phyloP scores from a whole-genome alignment of 345 rosid species.

The Populus euphratica region DNA sequence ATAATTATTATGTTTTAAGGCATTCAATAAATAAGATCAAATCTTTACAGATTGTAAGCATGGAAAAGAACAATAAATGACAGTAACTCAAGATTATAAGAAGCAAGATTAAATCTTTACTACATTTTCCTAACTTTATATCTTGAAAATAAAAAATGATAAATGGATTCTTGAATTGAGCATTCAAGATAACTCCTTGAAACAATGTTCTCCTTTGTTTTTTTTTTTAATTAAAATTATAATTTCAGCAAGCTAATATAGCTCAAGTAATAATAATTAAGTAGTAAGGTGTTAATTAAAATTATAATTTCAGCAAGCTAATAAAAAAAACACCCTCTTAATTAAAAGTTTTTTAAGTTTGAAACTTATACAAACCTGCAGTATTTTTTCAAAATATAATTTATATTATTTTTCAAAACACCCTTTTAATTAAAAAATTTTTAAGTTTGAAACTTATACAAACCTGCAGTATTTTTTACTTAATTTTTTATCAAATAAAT shows the following conservation, averaged over 20 bases:
- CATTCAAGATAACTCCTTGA: background rate
- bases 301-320: too few species aligned
- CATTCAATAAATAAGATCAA: background rate
- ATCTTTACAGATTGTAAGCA: background rate
- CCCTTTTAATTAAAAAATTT: fast-evolving
- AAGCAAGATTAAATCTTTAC: background rate
- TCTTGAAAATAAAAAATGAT: background rate
- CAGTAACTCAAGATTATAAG: background rate
- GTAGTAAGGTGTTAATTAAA: too few species aligned
- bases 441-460: too few species aligned
- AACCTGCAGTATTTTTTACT: fast-evolving
- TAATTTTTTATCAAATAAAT: too few species aligned
- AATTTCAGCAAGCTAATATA: too few species aligned
- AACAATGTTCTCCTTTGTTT: too few species aligned
- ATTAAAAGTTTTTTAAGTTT: too few species aligned
- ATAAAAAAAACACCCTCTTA: too few species aligned
- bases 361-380: fast-evolving
- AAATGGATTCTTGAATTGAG: background rate
- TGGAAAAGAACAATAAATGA: background rate
- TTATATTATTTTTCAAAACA: too few species aligned
- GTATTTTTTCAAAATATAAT: fast-evolving
- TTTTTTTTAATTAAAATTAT: too few species aligned
- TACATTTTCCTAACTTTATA: background rate
- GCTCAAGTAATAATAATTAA: too few species aligned
- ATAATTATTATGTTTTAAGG: background rate